Evolutionary conservation across 805 yeast species (phyloP).

Genomic region (Suhomyces kilbournensis): DNA sequence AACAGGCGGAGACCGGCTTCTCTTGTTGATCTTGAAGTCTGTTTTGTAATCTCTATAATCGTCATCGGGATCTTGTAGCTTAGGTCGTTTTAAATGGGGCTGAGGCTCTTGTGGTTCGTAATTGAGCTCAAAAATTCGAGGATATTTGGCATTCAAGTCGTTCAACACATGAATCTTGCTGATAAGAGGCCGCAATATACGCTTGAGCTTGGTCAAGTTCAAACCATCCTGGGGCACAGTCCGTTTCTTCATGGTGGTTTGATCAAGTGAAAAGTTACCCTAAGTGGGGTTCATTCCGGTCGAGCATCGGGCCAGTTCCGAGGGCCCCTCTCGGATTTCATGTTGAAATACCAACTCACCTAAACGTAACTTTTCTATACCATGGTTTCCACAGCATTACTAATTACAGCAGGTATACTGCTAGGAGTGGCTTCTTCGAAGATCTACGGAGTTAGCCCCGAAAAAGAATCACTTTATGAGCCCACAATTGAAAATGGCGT

Average conservation of each 20-base stretch:
- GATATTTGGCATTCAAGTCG: slow-evolving; percentile 25
- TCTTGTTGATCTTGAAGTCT: background rate
- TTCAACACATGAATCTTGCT: slow-evolving; percentile 35
- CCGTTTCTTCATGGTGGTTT: background rate
- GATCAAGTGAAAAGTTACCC: background rate
- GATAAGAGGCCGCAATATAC: slow-evolving; percentile 35
- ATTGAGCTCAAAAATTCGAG: slow-evolving; percentile 16
- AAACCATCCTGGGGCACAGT: background rate
- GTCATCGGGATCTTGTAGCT: background rate
- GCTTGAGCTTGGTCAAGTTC: slow-evolving; percentile 24
- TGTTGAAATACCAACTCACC: background rate
- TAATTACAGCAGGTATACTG: background rate
- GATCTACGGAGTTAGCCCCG: slow-evolving; percentile 9
- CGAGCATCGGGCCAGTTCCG: background rate
- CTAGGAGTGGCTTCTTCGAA: background rate
- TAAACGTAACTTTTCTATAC: background rate
- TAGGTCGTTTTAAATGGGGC: background rate
- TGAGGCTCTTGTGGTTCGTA: slow-evolving; percentile 3
- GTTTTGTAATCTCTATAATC: background rate
- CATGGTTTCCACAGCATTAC: background rate
- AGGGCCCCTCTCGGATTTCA: background rate
- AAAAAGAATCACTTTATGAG: slow-evolving; percentile 40
- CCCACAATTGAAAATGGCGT: slow-evolving; percentile 42
- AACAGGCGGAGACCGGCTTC: background rate
- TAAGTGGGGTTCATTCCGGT: background rate